Conservation (phyloP, 2,329 filamentous ascomycete genomes). For the Diaporthe sp. region DNA sequence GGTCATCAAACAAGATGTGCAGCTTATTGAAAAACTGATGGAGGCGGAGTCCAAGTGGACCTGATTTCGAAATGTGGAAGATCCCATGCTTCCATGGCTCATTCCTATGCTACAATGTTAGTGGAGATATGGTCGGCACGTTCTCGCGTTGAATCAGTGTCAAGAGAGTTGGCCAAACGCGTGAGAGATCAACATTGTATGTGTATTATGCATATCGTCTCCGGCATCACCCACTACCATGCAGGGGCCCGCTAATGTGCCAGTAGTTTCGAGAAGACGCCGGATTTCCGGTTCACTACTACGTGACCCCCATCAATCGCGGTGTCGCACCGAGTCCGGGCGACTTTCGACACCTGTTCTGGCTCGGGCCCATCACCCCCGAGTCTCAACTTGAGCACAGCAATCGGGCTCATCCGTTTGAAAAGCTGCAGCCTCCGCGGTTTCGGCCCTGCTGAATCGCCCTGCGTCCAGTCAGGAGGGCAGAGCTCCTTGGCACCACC, state of each 20-base stretch:
- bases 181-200: background rate
- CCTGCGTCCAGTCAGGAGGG: background rate
- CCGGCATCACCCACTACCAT: background rate
- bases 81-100: background rate
- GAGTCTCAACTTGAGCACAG: slow-evolving; percentile 6
- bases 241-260: slow-evolving; percentile 12
- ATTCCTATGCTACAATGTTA: background rate
- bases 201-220: slow-evolving; percentile 10
- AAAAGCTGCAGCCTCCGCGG: background rate
- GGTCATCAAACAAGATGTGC: slow-evolving; percentile 57
- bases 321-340: background rate
- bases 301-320: background rate
- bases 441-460: background rate
- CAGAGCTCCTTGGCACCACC: background rate
- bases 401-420: background rate
- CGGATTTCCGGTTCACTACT: background rate
- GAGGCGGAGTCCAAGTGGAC: slow-evolving; percentile 52
- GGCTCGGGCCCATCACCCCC: background rate
- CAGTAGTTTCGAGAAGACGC: slow-evolving; percentile 12
- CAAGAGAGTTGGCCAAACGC: background rate
- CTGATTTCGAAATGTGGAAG: background rate
- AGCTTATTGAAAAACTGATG: slow-evolving; percentile 61
- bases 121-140: background rate
- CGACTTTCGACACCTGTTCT: background rate
- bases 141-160: background rate